Conservation (phyloP, 768 basidiomycete species). For the Suillus plorans region DNA sequence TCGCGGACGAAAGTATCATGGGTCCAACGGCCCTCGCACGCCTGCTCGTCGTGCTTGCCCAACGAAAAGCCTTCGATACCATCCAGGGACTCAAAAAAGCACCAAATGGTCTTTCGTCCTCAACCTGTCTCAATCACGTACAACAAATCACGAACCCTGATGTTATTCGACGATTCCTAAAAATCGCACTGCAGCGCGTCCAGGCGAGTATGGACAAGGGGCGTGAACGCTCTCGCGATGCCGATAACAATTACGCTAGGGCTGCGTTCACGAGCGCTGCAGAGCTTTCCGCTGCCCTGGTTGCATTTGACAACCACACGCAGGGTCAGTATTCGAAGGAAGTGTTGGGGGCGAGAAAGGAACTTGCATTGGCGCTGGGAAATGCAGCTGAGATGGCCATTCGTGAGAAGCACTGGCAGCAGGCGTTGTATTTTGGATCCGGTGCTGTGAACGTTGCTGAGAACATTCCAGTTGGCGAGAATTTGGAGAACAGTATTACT, state of each 20-base stretch:
- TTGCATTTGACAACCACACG: slow-evolving; percentile 30
- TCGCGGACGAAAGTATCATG: slow-evolving; percentile 22
- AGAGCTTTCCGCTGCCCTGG: slow-evolving; percentile 32
- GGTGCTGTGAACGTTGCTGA: slow-evolving; percentile 23
- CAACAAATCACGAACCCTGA: slow-evolving; percentile 27
- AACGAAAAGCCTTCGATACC: slow-evolving; percentile 24
- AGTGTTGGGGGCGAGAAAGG: slow-evolving; percentile 24
- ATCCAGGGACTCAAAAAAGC: slow-evolving; percentile 20
- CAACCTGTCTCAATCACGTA: slow-evolving; percentile 20
- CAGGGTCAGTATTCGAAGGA: slow-evolving; percentile 21
- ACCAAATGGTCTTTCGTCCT: slow-evolving; percentile 21
- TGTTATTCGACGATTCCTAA: slow-evolving; percentile 23
- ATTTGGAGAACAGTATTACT: slow-evolving; percentile 14
- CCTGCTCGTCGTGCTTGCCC: slow-evolving; percentile 28
- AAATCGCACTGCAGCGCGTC: slow-evolving; percentile 20
- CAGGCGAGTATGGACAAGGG: slow-evolving; percentile 21
- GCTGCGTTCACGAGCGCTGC: slow-evolving; percentile 28
- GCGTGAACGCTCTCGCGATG: slow-evolving; percentile 16
- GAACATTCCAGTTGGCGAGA: slow-evolving; percentile 15
- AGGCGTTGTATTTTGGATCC: slow-evolving; percentile 26
- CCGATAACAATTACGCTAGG: slow-evolving; percentile 21
- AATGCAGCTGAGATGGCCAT: slow-evolving; percentile 39
- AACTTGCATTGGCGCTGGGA: slow-evolving; percentile 32
- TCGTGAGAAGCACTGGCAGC: slow-evolving; percentile 16
- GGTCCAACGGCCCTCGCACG: slow-evolving; percentile 30